phyloP scores from a whole-genome alignment of 192 early-diverging fungal species.

The Linnemannia exigua region DNA sequence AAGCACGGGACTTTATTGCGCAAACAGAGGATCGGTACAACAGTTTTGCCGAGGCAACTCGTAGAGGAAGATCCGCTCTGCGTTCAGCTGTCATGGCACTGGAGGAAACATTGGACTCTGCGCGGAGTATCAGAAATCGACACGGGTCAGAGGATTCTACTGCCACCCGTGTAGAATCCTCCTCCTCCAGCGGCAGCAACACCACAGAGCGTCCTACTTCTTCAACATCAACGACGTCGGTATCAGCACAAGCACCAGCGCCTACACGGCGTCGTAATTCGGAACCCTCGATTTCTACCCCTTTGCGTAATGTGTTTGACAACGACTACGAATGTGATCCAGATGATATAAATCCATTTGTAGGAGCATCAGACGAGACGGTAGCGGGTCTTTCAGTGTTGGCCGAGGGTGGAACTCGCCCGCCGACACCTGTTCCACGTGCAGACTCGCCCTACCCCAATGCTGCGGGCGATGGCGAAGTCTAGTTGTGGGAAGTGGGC shows the following conservation, averaged over 20 bases:
- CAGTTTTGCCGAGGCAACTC: background rate
- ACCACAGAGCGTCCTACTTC: background rate
- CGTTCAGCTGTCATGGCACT: background rate
- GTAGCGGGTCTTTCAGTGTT: background rate
- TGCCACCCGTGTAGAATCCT: background rate
- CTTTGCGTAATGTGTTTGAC: background rate
- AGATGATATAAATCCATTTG: background rate
- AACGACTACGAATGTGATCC: background rate
- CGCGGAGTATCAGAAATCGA: background rate
- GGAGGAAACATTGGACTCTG: background rate
- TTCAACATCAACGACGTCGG: background rate
- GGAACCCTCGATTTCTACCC: background rate
- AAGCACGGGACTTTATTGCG: background rate
- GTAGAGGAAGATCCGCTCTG: constrained; percentile 2
- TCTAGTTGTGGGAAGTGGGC: too few species aligned
- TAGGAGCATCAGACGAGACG: background rate
- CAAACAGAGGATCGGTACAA: background rate
- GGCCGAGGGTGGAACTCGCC: background rate
- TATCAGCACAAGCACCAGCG: background rate
- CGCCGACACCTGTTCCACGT: background rate
- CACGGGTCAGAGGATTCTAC: background rate
- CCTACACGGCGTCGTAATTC: too few species aligned
- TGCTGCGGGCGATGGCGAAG: too few species aligned
- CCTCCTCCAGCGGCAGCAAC: background rate
- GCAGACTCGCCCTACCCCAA: background rate